Evolutionary conservation across 306 rosid species (phyloP).

Genomic region (Quercus mongolica): DNA sequence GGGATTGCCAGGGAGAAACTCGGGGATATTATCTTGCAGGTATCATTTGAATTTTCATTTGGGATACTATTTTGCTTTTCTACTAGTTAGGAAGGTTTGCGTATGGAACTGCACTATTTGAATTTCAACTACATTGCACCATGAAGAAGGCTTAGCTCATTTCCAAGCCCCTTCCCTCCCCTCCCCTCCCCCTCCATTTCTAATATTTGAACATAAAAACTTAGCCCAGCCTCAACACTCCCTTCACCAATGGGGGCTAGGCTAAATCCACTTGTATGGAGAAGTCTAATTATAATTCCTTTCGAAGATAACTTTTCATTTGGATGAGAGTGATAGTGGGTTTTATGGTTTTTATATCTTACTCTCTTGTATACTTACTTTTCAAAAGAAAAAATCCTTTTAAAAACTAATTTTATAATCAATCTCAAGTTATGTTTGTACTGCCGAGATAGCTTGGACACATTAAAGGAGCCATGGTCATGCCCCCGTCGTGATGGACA

Average conservation of each 20-base stretch:
- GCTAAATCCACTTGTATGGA: neutral
- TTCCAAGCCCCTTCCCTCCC: neutral
- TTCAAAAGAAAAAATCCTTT: too few species aligned
- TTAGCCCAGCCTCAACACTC: neutral
- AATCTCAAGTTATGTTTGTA: neutral
- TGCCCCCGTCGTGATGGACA: neutral
- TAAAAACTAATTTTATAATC: neutral
- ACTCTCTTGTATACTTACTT: too few species aligned
- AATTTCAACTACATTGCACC: neutral
- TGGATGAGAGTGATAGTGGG: too few species aligned
- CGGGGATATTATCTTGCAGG: conserved; percentile 90
- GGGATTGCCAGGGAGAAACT: conserved; percentile 82
- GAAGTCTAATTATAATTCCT: neutral
- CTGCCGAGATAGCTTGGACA: neutral
- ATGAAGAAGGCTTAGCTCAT: neutral
- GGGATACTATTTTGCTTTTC: neutral
- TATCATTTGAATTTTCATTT: conserved; percentile 20
- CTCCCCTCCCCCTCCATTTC: neutral
- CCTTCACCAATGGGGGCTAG: neutral
- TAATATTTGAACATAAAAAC: neutral
- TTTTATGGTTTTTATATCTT: too few species aligned
- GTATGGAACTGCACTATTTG: neutral
- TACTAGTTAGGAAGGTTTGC: neutral
- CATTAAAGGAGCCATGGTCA: neutral
- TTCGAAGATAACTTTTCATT: too few species aligned